Evolutionary conservation across 1,284 basidiomycete species (phyloP).

Genomic region (Inonotus obliquus): DNA sequence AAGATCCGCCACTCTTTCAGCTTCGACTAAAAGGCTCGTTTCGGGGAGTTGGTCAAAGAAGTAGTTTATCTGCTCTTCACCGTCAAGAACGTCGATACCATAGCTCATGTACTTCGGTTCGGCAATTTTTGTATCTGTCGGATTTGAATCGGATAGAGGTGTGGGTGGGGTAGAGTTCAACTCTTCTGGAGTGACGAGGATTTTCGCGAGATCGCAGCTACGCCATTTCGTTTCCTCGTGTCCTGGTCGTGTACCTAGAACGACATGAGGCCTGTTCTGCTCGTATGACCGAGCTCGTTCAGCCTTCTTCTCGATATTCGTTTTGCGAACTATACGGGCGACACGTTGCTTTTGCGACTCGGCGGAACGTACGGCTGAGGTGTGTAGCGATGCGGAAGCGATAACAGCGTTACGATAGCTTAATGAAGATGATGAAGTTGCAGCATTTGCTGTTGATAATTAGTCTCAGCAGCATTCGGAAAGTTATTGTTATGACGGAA

Average conservation of each 20-base stretch:
- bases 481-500: background rate
- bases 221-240: slow-evolving; percentile 60
- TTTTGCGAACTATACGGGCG: slow-evolving; percentile 42
- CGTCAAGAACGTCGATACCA: slow-evolving; percentile 42
- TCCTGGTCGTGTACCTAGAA: slow-evolving; percentile 64
- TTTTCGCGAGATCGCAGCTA: slow-evolving; percentile 55
- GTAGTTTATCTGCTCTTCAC: slow-evolving; percentile 45
- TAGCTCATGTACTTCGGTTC: slow-evolving; percentile 53
- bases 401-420: slow-evolving; percentile 16
- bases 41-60: slow-evolving; percentile 58
- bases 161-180: slow-evolving; percentile 34
- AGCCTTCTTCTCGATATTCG: slow-evolving; percentile 45
- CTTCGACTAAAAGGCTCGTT: slow-evolving; percentile 30
- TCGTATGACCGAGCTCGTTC: slow-evolving; percentile 40
- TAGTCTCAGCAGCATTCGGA: background rate
- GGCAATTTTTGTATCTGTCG: slow-evolving; percentile 24
- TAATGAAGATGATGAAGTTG: slow-evolving; percentile 8
- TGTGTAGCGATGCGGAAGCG: slow-evolving; percentile 44
- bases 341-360: slow-evolving; percentile 31
- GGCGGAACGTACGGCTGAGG: slow-evolving; percentile 42
- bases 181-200: slow-evolving; percentile 52
- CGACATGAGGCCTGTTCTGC: slow-evolving; percentile 55
- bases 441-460: background rate
- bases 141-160: slow-evolving; percentile 11
- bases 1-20: background rate